Evolutionary conservation across 1,284 basidiomycete species (phyloP), one percentile per base, ranked within the genome.

Genomic region (Cryptococcus jaspeensis): DNA sequence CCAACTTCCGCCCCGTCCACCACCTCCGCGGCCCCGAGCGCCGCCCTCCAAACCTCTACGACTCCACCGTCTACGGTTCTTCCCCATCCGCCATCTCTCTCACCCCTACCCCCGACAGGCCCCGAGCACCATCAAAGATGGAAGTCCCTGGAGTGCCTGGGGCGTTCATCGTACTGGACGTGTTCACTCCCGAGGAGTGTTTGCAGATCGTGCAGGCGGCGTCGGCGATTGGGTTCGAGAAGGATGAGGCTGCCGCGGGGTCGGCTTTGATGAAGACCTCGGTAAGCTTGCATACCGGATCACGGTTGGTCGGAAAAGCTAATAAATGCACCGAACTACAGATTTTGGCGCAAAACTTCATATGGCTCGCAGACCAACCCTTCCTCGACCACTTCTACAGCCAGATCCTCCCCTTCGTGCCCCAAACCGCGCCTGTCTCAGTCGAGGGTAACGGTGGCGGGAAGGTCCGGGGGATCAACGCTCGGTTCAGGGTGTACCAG

Each of bases 341-440:
- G 70, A 75, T 76, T 9, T 75, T 82, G 3, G 81, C 81, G 0
- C 80, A 81, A 62, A 84, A 84, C 67, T 74, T 84, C 55, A 80
- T 83, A 51, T 83, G 82, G 81, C 76, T 84, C 18, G 81, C 83
- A 2, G 82, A 83, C 61, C 52, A 70, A 9, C 59, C 65, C 9
- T 81, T 84, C 64, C 72, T 81, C 32, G 65, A 71, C 2, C 75
- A 75, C 32, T 75, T 84, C 50, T 83, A 80, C 63, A 48, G 64
- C 23, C 75, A 81, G 39, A 77, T 83, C 45, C 65, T 75, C 23
- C 75, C 76, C 38, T 75, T 81, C 50, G 70, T 83, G 1, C 80
- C 81, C 2, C 53, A 60, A 22, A 48, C 54, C 8, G 73, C 75
- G 11, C 69, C 69, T 1, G 59, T 68, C 1, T 58, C 66, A 8